Conservation (phyloP, 345 rosid genomes). For the Trapa incisa region DNA sequence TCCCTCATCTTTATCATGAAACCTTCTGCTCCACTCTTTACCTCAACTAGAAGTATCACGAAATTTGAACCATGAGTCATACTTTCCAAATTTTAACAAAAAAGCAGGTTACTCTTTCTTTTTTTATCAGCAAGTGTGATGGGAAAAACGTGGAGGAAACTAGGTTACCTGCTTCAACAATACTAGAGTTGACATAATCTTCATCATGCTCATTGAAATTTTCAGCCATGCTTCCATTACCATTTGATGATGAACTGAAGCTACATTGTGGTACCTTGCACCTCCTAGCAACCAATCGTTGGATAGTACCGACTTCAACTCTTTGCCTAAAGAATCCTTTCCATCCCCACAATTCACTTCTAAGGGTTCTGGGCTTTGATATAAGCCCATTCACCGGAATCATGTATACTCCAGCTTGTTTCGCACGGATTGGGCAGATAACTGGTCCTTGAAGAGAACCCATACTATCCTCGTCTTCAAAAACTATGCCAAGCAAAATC, state of each 20-base stretch:
- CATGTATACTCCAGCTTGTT: constrained; percentile 34
- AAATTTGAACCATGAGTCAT: background rate
- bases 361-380: constrained; percentile 20
- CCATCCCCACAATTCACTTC: constrained; percentile 37
- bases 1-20: constrained; percentile 90
- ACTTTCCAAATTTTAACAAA: background rate
- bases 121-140: background rate
- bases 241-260: constrained; percentile 83
- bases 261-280: constrained; percentile 35
- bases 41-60: constrained; percentile 53
- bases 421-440: constrained; percentile 53
- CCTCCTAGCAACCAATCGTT: constrained; percentile 17
- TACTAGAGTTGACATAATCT: constrained; percentile 68
- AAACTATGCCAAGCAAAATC: background rate
- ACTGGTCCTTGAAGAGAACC: constrained; percentile 67
- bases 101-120: too few species aligned
- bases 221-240: constrained; percentile 69
- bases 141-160: background rate
- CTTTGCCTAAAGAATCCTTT: constrained; percentile 19
- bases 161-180: constrained; percentile 80
- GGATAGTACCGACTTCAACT: constrained; percentile 17
- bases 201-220: constrained; percentile 76
- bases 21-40: constrained; percentile 81
- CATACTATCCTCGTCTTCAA: constrained; percentile 28
- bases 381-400: constrained; percentile 29